Conservation (phyloP, 352 stramenopile species). For the Albugo laibachii region DNA sequence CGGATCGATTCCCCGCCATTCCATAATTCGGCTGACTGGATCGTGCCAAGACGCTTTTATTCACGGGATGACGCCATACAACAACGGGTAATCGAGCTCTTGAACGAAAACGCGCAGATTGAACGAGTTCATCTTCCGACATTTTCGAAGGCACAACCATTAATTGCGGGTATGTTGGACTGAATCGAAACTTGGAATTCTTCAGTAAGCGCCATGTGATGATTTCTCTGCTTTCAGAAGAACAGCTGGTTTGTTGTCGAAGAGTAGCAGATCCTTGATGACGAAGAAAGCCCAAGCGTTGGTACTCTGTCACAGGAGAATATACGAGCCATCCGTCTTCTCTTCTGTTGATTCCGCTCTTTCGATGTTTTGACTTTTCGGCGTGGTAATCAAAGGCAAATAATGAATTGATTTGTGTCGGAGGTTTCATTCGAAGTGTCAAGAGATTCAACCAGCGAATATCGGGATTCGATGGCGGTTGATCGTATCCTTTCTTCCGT, state of each 20-base stretch:
- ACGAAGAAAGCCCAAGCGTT: constrained; percentile 52
- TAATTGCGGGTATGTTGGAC: constrained; percentile 86
- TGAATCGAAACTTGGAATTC: constrained; percentile 84
- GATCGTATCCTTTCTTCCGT: constrained; percentile 60
- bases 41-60: constrained; percentile 87
- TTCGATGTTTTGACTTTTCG: constrained; percentile 29
- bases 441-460: constrained; percentile 63
- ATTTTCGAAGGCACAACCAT: constrained; percentile 89
- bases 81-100: constrained; percentile 84
- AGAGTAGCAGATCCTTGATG: constrained; percentile 5
- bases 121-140: constrained; percentile 80
- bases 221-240: constrained; percentile 7
- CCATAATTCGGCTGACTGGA: constrained; percentile 92
- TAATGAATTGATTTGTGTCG: constrained; percentile 40
- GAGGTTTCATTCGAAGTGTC: constrained; percentile 58
- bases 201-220: constrained; percentile 75
- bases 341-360: constrained; percentile 13
- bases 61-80: constrained; percentile 81
- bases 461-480: constrained; percentile 50
- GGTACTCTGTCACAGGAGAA: constrained; percentile 61
- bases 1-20: constrained; percentile 86
- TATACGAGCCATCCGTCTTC: constrained; percentile 73
- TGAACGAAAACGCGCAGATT: constrained; percentile 81
- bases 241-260: not conserved
- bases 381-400: constrained; percentile 74